Conservation (phyloP, 1,284 basidiomycete species). For the Cryptococcus hybrid region DNA sequence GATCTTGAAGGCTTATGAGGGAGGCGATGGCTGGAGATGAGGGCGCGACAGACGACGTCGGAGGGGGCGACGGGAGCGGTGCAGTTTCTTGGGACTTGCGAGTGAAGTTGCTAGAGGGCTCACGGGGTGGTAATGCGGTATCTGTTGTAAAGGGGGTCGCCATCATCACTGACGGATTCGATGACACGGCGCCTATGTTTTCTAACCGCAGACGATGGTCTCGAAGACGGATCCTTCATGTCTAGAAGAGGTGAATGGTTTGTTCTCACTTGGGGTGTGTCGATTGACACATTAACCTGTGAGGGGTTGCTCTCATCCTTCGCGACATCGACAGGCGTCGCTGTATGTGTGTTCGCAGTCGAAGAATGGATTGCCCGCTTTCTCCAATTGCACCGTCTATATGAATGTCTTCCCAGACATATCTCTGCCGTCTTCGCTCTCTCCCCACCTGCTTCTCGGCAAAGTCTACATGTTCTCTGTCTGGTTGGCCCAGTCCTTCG, state of each 20-base stretch:
- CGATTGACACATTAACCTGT: too few species aligned
- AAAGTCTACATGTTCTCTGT: conserved; percentile 5
- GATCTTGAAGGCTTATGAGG: neutral
- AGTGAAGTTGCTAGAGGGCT: too few species aligned
- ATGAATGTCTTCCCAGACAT: conserved; percentile 8
- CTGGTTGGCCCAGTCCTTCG: too few species aligned
- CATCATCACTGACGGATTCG: neutral
- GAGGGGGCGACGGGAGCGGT: conserved; percentile 1
- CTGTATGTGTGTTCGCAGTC: too few species aligned
- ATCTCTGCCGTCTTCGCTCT: conserved; percentile 11
- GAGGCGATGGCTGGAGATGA: conserved; percentile 4
- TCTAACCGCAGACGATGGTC: too few species aligned
- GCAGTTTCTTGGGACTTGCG: neutral
- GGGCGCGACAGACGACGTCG: conserved; percentile 11
- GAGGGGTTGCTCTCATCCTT: neutral
- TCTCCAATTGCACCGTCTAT: neutral
- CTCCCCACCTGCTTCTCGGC: conserved; percentile 19
- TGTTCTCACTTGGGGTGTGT: too few species aligned
- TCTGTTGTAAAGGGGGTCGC: neutral
- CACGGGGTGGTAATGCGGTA: too few species aligned
- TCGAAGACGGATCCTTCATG: too few species aligned
- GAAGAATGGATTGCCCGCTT: too few species aligned
- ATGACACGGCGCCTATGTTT: neutral
- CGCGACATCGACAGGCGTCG: neutral
- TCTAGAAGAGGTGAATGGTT: too few species aligned